Percentiles rank a stretch among this genome's conserved stretches.
phyloP scores from a whole-genome alignment of 129 eudicot species.

The Flaveria ramosissima region DNA sequence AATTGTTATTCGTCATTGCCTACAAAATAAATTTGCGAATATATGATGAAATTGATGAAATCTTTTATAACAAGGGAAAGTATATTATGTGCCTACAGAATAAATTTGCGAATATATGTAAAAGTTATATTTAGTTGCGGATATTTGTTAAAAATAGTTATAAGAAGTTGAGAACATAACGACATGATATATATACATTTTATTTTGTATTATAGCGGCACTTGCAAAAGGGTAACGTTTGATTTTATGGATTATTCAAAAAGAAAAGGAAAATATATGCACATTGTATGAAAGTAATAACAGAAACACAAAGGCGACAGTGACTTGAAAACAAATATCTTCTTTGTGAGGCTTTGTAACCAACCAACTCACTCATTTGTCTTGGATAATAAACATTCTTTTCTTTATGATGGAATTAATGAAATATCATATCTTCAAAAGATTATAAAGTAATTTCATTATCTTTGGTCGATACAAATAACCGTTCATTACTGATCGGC shows the following conservation, averaged over 20 bases:
- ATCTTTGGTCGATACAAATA: not conserved
- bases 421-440: not conserved
- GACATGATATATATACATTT: not conserved
- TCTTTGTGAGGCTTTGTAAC: conserved; percentile 18
- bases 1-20: too few species aligned
- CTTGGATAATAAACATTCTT: not conserved
- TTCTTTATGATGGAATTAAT: not conserved
- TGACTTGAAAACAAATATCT: conserved; percentile 14
- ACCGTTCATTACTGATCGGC: too few species aligned
- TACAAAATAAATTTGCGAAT: too few species aligned
- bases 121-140: not conserved
- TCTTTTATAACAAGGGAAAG: not conserved
- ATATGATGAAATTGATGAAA: not conserved
- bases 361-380: conserved; percentile 17
- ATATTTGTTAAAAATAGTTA: not conserved
- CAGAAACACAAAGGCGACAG: not conserved
- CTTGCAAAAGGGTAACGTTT: not conserved
- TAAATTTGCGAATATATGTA: not conserved
- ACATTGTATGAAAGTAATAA: not conserved
- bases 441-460: too few species aligned
- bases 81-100: not conserved
- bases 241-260: not conserved
- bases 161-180: not conserved
- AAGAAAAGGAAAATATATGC: not conserved
- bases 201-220: not conserved